Evolutionary conservation across 2,329 filamentous ascomycete species (phyloP).

Genomic region (Sporothrix globosa): DNA sequence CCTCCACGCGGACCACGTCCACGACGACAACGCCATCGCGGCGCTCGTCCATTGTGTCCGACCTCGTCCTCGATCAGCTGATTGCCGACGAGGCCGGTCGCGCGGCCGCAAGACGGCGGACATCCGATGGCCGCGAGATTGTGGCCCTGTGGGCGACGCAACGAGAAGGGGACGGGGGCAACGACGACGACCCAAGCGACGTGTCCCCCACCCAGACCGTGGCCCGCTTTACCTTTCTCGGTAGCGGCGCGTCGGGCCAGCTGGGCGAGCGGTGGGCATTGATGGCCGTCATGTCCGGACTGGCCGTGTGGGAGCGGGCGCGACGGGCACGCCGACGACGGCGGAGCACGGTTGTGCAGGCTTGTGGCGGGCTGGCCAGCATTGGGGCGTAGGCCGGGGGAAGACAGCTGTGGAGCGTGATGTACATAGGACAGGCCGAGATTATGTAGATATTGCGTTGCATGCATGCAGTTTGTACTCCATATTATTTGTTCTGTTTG

Average conservation of each 20-base stretch:
- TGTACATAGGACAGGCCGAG: too few species aligned
- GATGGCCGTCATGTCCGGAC: constrained; percentile 48
- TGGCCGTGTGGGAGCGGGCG: constrained; percentile 41
- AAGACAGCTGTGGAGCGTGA: not conserved
- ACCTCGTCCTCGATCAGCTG: constrained; percentile 13
- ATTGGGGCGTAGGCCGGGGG: constrained; percentile 21
- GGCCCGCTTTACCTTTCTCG: constrained; percentile 46
- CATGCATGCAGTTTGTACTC: too few species aligned
- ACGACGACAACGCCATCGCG: not conserved
- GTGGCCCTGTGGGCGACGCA: constrained; percentile 26
- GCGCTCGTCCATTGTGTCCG: not conserved
- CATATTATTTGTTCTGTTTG: too few species aligned
- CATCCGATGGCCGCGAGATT: constrained; percentile 27
- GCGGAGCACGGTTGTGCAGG: constrained; percentile 27
- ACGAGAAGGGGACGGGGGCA: not conserved
- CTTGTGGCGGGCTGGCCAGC: constrained; percentile 25
- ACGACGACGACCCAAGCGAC: not conserved
- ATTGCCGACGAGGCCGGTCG: constrained; percentile 24
- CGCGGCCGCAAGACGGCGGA: constrained; percentile 13
- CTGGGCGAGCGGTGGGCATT: constrained; percentile 49
- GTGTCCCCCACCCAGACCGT: constrained; percentile 33
- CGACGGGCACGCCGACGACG: constrained; percentile 27
- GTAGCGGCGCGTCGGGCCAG: constrained; percentile 45
- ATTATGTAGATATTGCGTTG: too few species aligned
- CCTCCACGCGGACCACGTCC: not conserved